A percentile compares a stretch with the other conserved stretches of the same genome.
phyloP scores from a whole-genome alignment of 1,139 yeast genomes.

The Lodderomyces beijingensis region DNA sequence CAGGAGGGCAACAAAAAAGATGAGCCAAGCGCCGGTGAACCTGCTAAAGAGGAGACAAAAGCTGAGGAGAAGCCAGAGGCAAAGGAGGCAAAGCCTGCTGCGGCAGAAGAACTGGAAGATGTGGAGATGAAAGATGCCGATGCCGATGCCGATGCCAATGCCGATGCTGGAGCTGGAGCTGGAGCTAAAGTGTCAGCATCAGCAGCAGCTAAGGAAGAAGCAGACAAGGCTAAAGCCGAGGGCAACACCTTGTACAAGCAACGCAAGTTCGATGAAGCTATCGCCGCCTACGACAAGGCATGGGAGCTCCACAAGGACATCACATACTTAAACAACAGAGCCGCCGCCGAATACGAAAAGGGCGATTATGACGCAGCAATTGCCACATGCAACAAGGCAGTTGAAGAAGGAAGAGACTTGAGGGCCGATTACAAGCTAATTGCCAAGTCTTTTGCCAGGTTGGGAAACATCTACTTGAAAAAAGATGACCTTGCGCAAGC shows the following conservation, averaged over 20 bases:
- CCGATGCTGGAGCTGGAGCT: no score
- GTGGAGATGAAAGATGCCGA: constrained; percentile 23
- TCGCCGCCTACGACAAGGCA: constrained; percentile 78
- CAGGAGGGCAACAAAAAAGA: constrained; percentile 20
- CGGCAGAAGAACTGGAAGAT: constrained; percentile 18
- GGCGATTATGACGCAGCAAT: constrained; percentile 87
- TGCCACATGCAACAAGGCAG: constrained; percentile 72
- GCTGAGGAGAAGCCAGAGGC: constrained; percentile 15
- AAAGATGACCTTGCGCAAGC: constrained; percentile 70
- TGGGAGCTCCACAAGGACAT: constrained; percentile 81
- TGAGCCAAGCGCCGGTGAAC: constrained; percentile 10
- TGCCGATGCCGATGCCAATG: constrained; percentile 31
- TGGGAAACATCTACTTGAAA: constrained; percentile 80
- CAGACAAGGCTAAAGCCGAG: constrained; percentile 76
- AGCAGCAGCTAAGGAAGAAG: constrained; percentile 39
- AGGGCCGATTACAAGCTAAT: constrained; percentile 90
- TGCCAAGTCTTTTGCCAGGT: constrained; percentile 90
- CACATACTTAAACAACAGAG: constrained; percentile 91
- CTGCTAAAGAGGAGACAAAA: constrained; percentile 16
- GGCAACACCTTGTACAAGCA: constrained; percentile 87
- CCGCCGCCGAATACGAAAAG: constrained; percentile 96
- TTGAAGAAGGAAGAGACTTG: constrained; percentile 83
- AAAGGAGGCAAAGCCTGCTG: constrained; percentile 19
- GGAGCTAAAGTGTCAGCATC: no score
- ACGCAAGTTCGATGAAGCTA: constrained; percentile 90